Conservation (phyloP, 768 basidiomycete genomes). For the Boletellus ananiceps region DNA sequence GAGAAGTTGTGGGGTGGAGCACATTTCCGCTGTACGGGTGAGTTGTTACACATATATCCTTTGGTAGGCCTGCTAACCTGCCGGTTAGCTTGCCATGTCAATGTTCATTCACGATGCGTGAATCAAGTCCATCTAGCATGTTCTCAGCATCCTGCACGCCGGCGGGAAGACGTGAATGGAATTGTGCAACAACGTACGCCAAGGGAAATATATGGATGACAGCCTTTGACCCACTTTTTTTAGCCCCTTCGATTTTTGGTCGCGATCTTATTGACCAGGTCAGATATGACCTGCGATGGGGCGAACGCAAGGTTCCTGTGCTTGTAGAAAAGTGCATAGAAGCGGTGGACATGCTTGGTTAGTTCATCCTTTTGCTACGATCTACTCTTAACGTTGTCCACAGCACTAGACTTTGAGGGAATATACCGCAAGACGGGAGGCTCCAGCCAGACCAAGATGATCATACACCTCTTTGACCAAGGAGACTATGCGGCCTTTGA, state of each 20-base stretch:
- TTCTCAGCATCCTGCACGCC: constrained; percentile 42
- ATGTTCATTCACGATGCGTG: constrained; percentile 85
- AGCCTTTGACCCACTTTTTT: constrained; percentile 13
- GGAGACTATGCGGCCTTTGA: constrained; percentile 90
- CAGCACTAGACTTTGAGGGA: constrained; percentile 93
- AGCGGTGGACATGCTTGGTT: constrained; percentile 85
- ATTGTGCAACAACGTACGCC: constrained; percentile 19
- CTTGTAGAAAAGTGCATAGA: constrained; percentile 96
- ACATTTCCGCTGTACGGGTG: constrained; percentile 86
- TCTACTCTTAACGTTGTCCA: background rate
- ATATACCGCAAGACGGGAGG: constrained; percentile 98
- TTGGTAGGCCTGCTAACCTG: constrained; percentile 2
- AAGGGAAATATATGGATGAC: background rate
- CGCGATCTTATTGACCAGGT: constrained; percentile 85
- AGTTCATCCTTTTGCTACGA: constrained; percentile 20
- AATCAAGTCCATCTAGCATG: constrained; percentile 65
- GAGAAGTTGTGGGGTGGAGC: constrained; percentile 99
- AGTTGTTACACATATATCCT: constrained; percentile 29
- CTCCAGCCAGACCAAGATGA: constrained; percentile 83
- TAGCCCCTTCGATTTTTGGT: constrained; percentile 91
- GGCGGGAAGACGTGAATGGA: constrained; percentile 29
- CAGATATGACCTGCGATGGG: constrained; percentile 54
- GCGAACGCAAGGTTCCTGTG: constrained; percentile 67
- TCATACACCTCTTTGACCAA: constrained; percentile 91
- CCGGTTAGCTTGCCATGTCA: constrained; percentile 68